phyloP scores from a whole-genome alignment of 2,329 filamentous ascomycete species.

The Cercospora nicotianae region DNA sequence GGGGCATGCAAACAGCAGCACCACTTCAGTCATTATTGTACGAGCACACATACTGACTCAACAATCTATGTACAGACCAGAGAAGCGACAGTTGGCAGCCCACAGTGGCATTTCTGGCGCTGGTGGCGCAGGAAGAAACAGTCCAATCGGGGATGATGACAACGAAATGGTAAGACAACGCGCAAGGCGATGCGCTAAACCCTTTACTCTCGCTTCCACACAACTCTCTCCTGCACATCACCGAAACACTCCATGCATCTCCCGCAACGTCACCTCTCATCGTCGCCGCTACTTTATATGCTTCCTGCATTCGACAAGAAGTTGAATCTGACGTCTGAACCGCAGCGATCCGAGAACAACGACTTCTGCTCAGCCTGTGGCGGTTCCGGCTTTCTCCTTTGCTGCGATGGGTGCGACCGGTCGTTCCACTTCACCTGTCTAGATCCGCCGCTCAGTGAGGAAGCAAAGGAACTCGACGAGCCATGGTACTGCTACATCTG shows the following conservation, averaged over 20 bases:
- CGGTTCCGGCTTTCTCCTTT: constrained; percentile 80
- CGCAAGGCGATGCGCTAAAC: constrained; percentile 34
- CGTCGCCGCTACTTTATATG: constrained; percentile 27
- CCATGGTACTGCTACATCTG: constrained; percentile 82
- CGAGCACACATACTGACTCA: constrained; percentile 29
- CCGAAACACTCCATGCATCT: constrained; percentile 34
- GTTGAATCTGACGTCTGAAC: constrained; percentile 42
- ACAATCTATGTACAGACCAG: constrained; percentile 56
- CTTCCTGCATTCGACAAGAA: constrained; percentile 22
- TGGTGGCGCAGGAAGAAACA: constrained; percentile 62
- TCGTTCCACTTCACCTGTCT: constrained; percentile 90
- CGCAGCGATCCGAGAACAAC: constrained; percentile 64
- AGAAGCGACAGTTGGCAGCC: constrained; percentile 71
- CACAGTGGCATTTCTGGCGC: constrained; percentile 67
- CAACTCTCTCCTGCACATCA: constrained; percentile 29
- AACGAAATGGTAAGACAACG: constrained; percentile 54
- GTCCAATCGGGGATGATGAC: constrained; percentile 61
- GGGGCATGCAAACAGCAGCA: constrained; percentile 25
- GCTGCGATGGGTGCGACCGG: constrained; percentile 87
- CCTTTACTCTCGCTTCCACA: constrained; percentile 44
- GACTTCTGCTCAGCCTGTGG: constrained; percentile 87
- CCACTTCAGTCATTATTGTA: constrained; percentile 2
- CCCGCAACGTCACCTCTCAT: constrained; percentile 29
- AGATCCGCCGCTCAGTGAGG: constrained; percentile 67
- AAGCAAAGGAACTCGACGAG: constrained; percentile 58